A percentile compares a stretch with the other conserved stretches of the same genome.
Evolutionary conservation across 2,329 filamentous ascomycete genomes (phyloP).

Genomic region (Penicillium sp.): DNA sequence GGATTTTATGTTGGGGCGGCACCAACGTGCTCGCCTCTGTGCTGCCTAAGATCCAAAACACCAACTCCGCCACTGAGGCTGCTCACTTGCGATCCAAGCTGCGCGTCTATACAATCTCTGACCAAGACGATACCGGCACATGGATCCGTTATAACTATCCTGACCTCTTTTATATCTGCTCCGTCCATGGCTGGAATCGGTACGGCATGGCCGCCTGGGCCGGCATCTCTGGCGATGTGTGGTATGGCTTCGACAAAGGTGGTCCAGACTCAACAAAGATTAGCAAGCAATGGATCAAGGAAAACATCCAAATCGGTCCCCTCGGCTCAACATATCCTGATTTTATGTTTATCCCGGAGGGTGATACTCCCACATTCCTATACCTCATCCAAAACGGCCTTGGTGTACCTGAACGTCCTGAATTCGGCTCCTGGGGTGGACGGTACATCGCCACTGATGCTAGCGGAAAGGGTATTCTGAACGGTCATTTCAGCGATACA

Average conservation of each 20-base stretch:
- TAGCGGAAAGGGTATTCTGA: slow-evolving; percentile 8
- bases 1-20: slow-evolving; percentile 60
- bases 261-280: slow-evolving; percentile 56
- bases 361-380: slow-evolving; percentile 50
- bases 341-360: slow-evolving; percentile 58
- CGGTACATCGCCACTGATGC: slow-evolving; percentile 31
- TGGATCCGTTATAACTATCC: slow-evolving; percentile 62
- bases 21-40: slow-evolving; percentile 59
- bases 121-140: slow-evolving; percentile 61
- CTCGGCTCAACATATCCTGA: slow-evolving; percentile 54
- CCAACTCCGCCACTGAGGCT: slow-evolving; percentile 32
- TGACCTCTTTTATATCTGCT: slow-evolving; percentile 61
- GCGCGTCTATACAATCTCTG: slow-evolving; percentile 61
- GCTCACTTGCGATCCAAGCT: slow-evolving; percentile 40
- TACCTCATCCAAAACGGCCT: slow-evolving; percentile 50
- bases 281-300: slow-evolving; percentile 56
- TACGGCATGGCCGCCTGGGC: slow-evolving; percentile 61
- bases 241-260: slow-evolving; percentile 51
- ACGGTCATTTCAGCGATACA: slow-evolving; percentile 37
- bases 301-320: slow-evolving; percentile 58
- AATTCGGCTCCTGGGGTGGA: slow-evolving; percentile 50
- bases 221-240: slow-evolving; percentile 56
- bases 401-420: slow-evolving; percentile 41
- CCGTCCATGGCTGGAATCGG: slow-evolving; percentile 60
- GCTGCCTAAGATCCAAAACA: slow-evolving; percentile 41